Evolutionary conservation across 2,329 filamentous ascomycete genomes (phyloP), one percentile per base, ranked within the genome.

Genomic region (Scedosporium apiospermum): DNA sequence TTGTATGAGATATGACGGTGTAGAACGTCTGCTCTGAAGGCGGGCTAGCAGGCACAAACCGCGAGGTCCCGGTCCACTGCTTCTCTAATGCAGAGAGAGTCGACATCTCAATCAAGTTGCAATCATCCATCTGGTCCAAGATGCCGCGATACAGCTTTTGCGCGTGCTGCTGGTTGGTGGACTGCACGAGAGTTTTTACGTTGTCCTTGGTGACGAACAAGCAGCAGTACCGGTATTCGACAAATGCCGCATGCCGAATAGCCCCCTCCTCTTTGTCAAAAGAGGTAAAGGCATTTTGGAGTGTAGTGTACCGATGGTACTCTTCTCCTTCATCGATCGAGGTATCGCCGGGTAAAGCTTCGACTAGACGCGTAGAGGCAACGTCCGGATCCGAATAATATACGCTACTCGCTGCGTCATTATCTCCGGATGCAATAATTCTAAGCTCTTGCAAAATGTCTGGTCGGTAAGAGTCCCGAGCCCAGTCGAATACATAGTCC

Each of bases 401-500:
- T n/a, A 23, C 16, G 27, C 18, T 23, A 14, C 51, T 55, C 18
- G 51, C 51, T 14, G 51, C 51, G 21, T 55, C 51, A 7, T 55
- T 55, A 7, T 55, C 51, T 12, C 51, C 51, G 4, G 51, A 55
- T 26, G 51, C 51, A 4, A 55, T 21, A 21, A 16, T 23, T 23
- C 21, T 55, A 5, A 62, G 57, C 26, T 61, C 41, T 7, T 59
- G 44, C n/a, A 65, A 57, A 30, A 65, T 60, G n/a, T 53, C 51
- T 21, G 63, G 34, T 4, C 64, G 58, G 42, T 65, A 64, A 23
- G 60, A 44, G 26, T 65, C 64, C 57, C 63, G 30, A 12, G 63
- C 63, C 64, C 63, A 65, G 51, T 65, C 64, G 30, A 62, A 64
- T 18, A 65, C 53, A 53, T 65, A 65, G 27, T 65, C 64, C 14